phyloP scores from a whole-genome alignment of 768 basidiomycete genomes.

The Pleurotus citrinopileatus region DNA sequence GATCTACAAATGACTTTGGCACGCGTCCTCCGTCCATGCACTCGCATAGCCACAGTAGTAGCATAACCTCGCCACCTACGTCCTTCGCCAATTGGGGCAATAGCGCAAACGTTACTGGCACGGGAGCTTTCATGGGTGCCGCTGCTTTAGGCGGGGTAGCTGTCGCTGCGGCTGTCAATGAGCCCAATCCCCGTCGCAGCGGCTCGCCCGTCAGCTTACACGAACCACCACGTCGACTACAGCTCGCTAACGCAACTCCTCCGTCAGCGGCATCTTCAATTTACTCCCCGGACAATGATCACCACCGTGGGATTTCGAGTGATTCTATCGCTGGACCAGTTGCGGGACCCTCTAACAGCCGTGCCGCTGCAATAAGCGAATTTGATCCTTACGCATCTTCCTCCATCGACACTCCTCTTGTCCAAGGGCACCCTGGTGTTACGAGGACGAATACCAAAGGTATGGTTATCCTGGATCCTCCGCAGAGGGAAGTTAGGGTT shows the following conservation, averaged over 20 bases:
- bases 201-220: conserved; percentile 42
- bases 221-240: conserved; percentile 32
- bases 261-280: conserved; percentile 24
- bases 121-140: conserved; percentile 14
- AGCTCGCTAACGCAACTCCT: conserved; percentile 38
- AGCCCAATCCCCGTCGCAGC: conserved; percentile 22
- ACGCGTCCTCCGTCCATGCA: conserved; percentile 14
- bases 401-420: conserved; percentile 7
- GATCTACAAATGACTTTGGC: conserved; percentile 14
- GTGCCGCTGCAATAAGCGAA: not conserved
- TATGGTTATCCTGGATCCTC: conserved; percentile 7
- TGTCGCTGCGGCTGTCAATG: conserved; percentile 13
- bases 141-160: conserved; percentile 17
- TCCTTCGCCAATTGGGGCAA: conserved; percentile 11
- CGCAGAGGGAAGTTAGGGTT: conserved; percentile 8
- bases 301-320: conserved; percentile 2
- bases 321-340: not conserved
- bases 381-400: conserved; percentile 4
- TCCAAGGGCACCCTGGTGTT: not conserved
- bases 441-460: conserved; percentile 7
- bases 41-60: conserved; percentile 17
- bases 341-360: not conserved
- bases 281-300: not conserved
- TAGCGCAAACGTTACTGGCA: conserved; percentile 13
- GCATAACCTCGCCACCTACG: conserved; percentile 16